Evolutionary conservation across 352 stramenopile species (phyloP), one percentile per base, ranked within the genome.

Genomic region (Globisporangium solare): DNA sequence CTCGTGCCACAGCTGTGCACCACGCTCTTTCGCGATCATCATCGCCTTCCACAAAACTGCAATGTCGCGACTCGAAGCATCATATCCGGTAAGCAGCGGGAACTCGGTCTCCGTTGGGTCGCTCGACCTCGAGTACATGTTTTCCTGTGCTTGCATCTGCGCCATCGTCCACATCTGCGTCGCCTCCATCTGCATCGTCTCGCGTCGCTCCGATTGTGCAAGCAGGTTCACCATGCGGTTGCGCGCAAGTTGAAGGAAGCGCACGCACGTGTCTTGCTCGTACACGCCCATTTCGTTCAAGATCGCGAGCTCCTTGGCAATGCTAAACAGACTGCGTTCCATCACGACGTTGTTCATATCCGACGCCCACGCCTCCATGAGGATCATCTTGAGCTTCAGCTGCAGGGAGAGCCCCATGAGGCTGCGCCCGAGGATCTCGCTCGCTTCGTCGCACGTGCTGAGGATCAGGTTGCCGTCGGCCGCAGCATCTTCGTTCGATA

Each of bases 311-410:
- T 94, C 83, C 59, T 91, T 91, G 48, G 83, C 83, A 54, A 92
- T 87, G 18, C 72, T 62, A 51, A 92, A 90, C 11, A 94, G 70
- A 54, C 90, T 92, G 48, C 83, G 80, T 59, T 94, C 83, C 65
- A 94, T 92, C 24, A 94, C 83, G 51, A 94, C 77, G 58, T 69
- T 88, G 70, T 94, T 94, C 79, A 90, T 88, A 68, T 94, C 80
- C 3, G 77, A 92, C 21, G 83, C 76, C 74, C 80, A 92, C 21
- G 83, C 81, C 52, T 94, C 83, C 32, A 89, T 76, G 41, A 94
- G 59, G 43, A 91, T 85, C 68, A 81, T 86, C 77, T 92, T 94
- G 64, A 91, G 79, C 67, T 90, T 91, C 59, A 90, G 76, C 67
- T 90, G 79, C 47, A 92, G 68, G 31, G 81, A 82, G 27, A 93